Percentiles rank a stretch among this genome's conserved stretches.
These are phyloP conservation scores for Carallia brachiata DNA, from an alignment of 345 rosid species.

Conservation along the genomic window DNA sequence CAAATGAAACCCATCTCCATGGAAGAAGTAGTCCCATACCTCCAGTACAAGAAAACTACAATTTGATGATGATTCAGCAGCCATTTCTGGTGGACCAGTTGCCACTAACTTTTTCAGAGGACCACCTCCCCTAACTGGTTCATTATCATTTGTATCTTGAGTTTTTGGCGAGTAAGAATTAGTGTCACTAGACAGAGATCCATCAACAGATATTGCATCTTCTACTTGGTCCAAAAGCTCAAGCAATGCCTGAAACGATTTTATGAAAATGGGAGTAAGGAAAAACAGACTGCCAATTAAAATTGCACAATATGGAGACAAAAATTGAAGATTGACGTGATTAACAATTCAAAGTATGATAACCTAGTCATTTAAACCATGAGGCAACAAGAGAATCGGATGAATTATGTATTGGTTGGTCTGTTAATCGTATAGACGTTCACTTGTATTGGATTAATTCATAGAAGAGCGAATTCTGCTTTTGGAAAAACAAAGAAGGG, in stretches of 20 bases:
- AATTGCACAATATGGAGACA: background rate
- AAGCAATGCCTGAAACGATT: constrained; percentile 62
- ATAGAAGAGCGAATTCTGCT: no score
- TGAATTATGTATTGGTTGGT: no score
- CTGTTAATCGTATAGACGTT: no score
- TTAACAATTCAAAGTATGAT: background rate
- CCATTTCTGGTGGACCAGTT: constrained; percentile 22
- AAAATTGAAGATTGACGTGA: background rate
- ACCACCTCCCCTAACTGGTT: constrained; percentile 15
- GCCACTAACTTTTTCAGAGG: constrained; percentile 25
- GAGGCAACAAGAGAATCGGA: no score
- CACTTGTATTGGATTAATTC: no score
- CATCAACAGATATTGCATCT: constrained; percentile 81
- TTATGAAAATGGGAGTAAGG: background rate
- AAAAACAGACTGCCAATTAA: constrained; percentile 4
- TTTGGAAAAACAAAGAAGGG: no score
- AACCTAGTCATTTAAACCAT: no score
- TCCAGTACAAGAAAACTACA: constrained; percentile 79
- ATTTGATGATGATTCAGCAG: constrained; percentile 29
- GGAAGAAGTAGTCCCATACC: constrained; percentile 34
- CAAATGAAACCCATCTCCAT: background rate
- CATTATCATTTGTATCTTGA: constrained; percentile 32
- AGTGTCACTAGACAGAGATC: constrained; percentile 34
- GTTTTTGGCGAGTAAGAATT: constrained; percentile 37
- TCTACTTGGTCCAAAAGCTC: constrained; percentile 92